phyloP scores from a whole-genome alignment of 2,329 filamentous ascomycete genomes.

The Aspergillus ruber region DNA sequence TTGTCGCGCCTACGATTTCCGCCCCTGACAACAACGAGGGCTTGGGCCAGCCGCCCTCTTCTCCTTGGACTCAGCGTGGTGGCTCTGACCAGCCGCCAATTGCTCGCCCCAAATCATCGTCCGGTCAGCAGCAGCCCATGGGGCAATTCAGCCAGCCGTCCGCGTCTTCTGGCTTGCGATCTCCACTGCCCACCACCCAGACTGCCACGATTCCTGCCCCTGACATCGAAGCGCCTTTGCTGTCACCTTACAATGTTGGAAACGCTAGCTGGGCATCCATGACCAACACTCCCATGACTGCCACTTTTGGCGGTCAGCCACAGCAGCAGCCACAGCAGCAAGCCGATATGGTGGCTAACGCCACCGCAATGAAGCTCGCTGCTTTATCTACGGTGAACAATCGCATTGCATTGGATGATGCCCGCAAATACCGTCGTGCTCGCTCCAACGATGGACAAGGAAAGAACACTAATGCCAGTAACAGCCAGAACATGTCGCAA shows the following conservation, averaged over 20 bases:
- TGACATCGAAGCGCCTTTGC: conserved; percentile 71
- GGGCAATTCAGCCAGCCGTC: conserved; percentile 88
- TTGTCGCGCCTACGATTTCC: conserved; percentile 69
- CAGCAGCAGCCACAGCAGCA: conserved; percentile 44
- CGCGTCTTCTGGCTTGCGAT: conserved; percentile 64
- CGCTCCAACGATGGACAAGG: conserved; percentile 72
- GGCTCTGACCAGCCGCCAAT: conserved; percentile 47
- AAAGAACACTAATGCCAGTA: conserved; percentile 35
- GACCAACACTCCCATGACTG: conserved; percentile 93
- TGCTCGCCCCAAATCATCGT: conserved; percentile 68
- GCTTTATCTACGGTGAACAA: conserved; percentile 97
- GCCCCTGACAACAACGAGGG: conserved; percentile 58
- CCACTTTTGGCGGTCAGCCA: conserved; percentile 64
- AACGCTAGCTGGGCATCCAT: conserved; percentile 98
- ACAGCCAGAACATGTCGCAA: conserved; percentile 59
- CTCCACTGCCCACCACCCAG: conserved; percentile 76
- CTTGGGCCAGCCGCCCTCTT: conserved; percentile 60
- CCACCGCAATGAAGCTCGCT: conserved; percentile 97
- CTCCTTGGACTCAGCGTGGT: conserved; percentile 66
- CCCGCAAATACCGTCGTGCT: conserved; percentile 88
- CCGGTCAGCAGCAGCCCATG: conserved; percentile 71
- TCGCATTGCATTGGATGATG: conserved; percentile 91
- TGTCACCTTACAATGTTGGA: conserved; percentile 71
- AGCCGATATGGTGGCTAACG: conserved; percentile 97
- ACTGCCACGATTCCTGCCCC: conserved; percentile 72